Evolutionary conservation across 2,329 filamentous ascomycete species (phyloP), one percentile per base, ranked within the genome.

Genomic region (Trichoderma brevicompactum): DNA sequence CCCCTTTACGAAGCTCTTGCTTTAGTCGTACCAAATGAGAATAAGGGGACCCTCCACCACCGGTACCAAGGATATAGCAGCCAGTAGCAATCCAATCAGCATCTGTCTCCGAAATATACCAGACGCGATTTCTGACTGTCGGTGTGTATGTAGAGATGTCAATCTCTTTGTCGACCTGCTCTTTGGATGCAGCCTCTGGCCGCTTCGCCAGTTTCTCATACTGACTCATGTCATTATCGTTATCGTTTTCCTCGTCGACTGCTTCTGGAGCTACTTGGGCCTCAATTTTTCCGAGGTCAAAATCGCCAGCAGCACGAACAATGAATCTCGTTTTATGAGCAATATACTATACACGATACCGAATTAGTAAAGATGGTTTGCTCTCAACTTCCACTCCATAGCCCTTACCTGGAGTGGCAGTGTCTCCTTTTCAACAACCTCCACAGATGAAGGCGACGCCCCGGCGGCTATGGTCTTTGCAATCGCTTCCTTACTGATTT

Each of bases 51-150:
- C 86, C 85, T 19, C 86, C 86, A 6, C 86, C 86, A 19, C 86
- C 87, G 0, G 85, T 87, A 2, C 85, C 86, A 0, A 89, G 79
- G 59, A 89, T 84, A 67, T 87, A 87, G 70, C 85, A 87, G 1
- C 87, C 86, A 7, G 79, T 83, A 0, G 83, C 75, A 40, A 89
- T 83, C 77, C 83, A 88, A 36, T 77, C 73, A 4, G 88, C 76
- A 70, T 89, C 87, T 0, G 82, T 83, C 69, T 88, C 85, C 10
- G 79, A 84, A 44, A 89, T 73, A 64, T 81, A 81, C 87, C 87
- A 89, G 15, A 81, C 72, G 9, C 85, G 79, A n/a, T 80, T 76
- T 43, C 74, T 76, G 1, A 85, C 80, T 0, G 78, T 78, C 1
- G 86, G 86, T 3, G 73, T 78, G 70, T 87, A 87, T 0, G 70